phyloP scores from a whole-genome alignment of 305 asterid genomes.

The Fraxinus dipetala region DNA sequence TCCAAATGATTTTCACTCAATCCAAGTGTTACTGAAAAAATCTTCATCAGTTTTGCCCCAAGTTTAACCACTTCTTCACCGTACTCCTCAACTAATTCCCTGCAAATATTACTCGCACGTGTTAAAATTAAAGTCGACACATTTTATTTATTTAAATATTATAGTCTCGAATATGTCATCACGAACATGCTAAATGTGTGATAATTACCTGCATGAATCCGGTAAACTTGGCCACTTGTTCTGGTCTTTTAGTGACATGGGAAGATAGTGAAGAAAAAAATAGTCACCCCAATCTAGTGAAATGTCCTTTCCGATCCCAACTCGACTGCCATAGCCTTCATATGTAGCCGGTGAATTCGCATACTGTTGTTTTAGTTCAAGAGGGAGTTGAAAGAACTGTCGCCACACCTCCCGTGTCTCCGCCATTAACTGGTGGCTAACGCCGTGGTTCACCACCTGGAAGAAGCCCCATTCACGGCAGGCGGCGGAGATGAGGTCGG shows the following conservation, averaged over 20 bases:
- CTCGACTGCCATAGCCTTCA: slow-evolving; percentile 48
- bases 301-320: slow-evolving; percentile 41
- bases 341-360: slow-evolving; percentile 42
- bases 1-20: slow-evolving; percentile 28
- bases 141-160: neutral
- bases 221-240: slow-evolving; percentile 49
- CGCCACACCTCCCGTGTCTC: slow-evolving; percentile 34
- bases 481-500: slow-evolving; percentile 25
- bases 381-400: slow-evolving; percentile 42
- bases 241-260: slow-evolving; percentile 27
- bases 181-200: neutral
- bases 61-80: slow-evolving; percentile 34
- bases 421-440: slow-evolving; percentile 33
- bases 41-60: slow-evolving; percentile 27
- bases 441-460: slow-evolving; percentile 47
- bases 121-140: neutral
- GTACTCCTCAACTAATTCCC: slow-evolving; percentile 32
- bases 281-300: slow-evolving; percentile 52
- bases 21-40: slow-evolving; percentile 37
- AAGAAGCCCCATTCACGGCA: slow-evolving; percentile 49
- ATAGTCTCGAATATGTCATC: neutral
- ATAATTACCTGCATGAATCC: slow-evolving; percentile 36
- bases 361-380: slow-evolving; percentile 35
- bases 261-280: slow-evolving; percentile 43
- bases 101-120: neutral